Conservation (phyloP, 495 filamentous ascomycete genomes). For the Glonium stellatum region DNA sequence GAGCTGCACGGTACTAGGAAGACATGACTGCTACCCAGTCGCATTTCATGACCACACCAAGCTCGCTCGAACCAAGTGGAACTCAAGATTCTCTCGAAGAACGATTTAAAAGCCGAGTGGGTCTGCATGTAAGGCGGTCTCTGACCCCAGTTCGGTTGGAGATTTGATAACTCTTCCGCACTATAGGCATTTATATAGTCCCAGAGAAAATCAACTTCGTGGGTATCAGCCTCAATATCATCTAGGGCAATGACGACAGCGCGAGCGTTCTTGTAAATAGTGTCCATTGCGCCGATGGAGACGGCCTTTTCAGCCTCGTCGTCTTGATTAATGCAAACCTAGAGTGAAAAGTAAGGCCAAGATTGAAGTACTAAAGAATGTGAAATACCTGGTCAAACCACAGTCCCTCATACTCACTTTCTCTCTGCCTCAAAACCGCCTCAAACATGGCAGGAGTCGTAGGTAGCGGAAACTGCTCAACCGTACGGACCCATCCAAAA, state of each 20-base stretch:
- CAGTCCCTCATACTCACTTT: conserved; percentile 10
- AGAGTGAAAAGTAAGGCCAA: background rate
- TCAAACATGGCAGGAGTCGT: conserved; percentile 12
- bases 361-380: background rate
- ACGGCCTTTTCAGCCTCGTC: conserved; percentile 30
- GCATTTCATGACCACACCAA: conserved; percentile 35
- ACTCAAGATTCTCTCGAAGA: conserved; percentile 27
- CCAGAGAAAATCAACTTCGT: conserved; percentile 23
- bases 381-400: conserved; percentile 23
- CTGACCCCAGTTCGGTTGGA: conserved; percentile 22
- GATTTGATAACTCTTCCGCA: conserved; percentile 5
- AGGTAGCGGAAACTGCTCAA: conserved; percentile 23
- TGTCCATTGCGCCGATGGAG: conserved; percentile 33
- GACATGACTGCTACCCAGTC: conserved; percentile 27
- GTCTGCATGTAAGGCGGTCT: conserved; percentile 28
- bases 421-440: conserved; percentile 16
- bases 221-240: conserved; percentile 24
- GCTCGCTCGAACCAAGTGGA: conserved; percentile 34
- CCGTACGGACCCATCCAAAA: conserved; percentile 24
- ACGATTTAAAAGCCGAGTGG: conserved; percentile 21
- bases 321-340: conserved; percentile 35
- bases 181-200: conserved; percentile 29
- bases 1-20: conserved; percentile 28
- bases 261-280: conserved; percentile 33
- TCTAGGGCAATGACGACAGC: conserved; percentile 33